Base-by-base conservation (phyloP, 495 filamentous ascomycete species). In the Amphirosellinia nigrospora region DNA sequence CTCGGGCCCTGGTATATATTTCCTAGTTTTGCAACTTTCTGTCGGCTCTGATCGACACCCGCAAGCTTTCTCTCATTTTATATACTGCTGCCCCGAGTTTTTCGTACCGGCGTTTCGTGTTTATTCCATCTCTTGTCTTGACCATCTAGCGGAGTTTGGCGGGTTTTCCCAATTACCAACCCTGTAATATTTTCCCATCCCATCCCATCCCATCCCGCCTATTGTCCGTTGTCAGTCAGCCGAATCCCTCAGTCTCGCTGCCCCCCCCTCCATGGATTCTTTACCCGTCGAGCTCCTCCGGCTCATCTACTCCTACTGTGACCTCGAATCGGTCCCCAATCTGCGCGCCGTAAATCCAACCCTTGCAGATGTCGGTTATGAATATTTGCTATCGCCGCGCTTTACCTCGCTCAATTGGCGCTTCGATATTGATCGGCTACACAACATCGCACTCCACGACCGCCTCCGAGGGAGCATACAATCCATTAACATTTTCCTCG, bases 281-380 rank as follows among this genome's bases (percentile, higher is more conserved):
- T 77, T 84, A 52, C 83, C 83, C 13, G 82, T 84, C 62, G 83
- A 85, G 79, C 79, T 85, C 55, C 66, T 85, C 46, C 77, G 79
- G 69, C 81, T 84, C 74, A 78, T 85, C 72, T 85, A 79, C 68
- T 73, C 79, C 50, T 78, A 78, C 69, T 84, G 82, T 74, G 83
- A 84, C 59, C 66, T 68, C 23, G 61, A 76, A 45, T 73, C 80
- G 6, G 78, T 82, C 53, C 78, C 75, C 59, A 78, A 78, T 55
- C 75, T 85, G 71, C 82, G 83, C 21, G 80, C 78, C 46, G 77
- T 70, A 45, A 79, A 75, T 53, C 73, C 64, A 50, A 78, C 74
- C 36, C 73, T 79, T 48, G 83, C 82, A 61, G 78, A 81, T 43
- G 78, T 85, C 34, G 83, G 82, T 60, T 84, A 81, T 71, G 82